These are phyloP conservation scores for Picochlorum sp. DNA, from an alignment of 139 green algal species.

Conservation along the genomic window DNA sequence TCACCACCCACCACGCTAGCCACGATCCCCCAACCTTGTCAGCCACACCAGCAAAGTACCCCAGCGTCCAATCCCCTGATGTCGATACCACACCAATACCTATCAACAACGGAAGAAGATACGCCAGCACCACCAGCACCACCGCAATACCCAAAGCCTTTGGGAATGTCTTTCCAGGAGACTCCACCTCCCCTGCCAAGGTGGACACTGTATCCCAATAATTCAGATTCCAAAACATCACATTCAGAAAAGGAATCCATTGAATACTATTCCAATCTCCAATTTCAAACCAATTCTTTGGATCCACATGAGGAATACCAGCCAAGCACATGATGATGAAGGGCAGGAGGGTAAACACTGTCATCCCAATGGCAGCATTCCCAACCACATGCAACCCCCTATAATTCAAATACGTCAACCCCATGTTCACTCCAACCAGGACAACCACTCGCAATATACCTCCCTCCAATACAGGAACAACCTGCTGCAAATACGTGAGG, in stretches of 20 bases:
- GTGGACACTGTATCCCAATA: slow-evolving; percentile 86
- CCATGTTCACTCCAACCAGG: slow-evolving; percentile 48
- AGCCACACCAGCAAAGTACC: slow-evolving; percentile 73
- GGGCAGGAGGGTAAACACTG: slow-evolving; percentile 69
- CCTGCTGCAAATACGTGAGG: slow-evolving; percentile 69
- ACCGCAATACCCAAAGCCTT: slow-evolving; percentile 61
- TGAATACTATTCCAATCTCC: slow-evolving; percentile 44
- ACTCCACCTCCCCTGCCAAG: slow-evolving; percentile 80
- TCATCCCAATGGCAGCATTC: slow-evolving; percentile 57
- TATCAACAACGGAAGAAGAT: slow-evolving; percentile 68
- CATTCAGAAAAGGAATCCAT: slow-evolving; percentile 87
- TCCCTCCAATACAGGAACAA: slow-evolving; percentile 13
- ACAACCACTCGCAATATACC: slow-evolving; percentile 25
- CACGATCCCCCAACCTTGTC: slow-evolving; percentile 71
- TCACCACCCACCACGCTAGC: slow-evolving; percentile 77
- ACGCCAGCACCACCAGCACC: slow-evolving; percentile 56
- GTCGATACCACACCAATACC: slow-evolving; percentile 57
- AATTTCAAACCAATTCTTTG: slow-evolving; percentile 54
- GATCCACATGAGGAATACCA: slow-evolving; percentile 47
- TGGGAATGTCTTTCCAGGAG: slow-evolving; percentile 69
- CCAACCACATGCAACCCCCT: slow-evolving; percentile 85
- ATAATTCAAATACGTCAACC: slow-evolving; percentile 84
- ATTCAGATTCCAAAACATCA: slow-evolving; percentile 97
- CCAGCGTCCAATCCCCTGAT: slow-evolving; percentile 62
- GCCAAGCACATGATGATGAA: slow-evolving; percentile 72